phyloP scores from a whole-genome alignment of 1,284 basidiomycete genomes.

The Heterobasidion occidentale region DNA sequence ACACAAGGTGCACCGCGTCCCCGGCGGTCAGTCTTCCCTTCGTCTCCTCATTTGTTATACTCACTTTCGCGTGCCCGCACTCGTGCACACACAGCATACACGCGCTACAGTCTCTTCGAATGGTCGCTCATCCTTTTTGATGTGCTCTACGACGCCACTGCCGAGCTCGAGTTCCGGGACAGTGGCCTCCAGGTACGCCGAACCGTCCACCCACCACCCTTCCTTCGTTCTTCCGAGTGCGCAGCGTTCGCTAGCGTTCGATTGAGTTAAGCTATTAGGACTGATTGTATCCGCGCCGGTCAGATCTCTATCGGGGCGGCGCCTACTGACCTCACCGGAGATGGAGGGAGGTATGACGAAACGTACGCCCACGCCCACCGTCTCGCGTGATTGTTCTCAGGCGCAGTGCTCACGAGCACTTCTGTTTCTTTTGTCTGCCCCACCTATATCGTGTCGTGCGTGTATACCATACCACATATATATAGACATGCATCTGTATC shows the following conservation, averaged over 20 bases:
- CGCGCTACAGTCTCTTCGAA: constrained; percentile 79
- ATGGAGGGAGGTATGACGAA: constrained; percentile 14
- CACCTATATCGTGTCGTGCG: too few species aligned
- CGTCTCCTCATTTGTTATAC: neutral
- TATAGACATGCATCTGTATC: too few species aligned
- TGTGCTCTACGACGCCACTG: constrained; percentile 68
- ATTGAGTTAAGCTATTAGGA: too few species aligned
- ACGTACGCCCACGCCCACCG: constrained; percentile 34
- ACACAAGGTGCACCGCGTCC: constrained; percentile 73
- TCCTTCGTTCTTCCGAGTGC: too few species aligned
- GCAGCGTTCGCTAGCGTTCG: too few species aligned
- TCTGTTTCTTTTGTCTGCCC: too few species aligned
- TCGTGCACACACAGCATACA: constrained; percentile 54
- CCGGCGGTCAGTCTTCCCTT: constrained; percentile 51
- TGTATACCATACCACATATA: too few species aligned
- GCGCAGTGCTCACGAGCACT: too few species aligned
- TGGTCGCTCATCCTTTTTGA: constrained; percentile 82
- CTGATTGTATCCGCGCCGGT: too few species aligned
- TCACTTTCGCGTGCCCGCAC: neutral
- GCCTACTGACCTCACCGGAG: too few species aligned
- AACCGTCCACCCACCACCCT: too few species aligned
- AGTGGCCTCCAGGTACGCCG: constrained; percentile 40
- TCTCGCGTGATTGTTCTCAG: constrained; percentile 22
- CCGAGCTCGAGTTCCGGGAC: constrained; percentile 53
- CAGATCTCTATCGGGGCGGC: neutral